Evolutionary conservation across 441 rosid genomes (phyloP), one percentile per base, ranked within the genome.

Genomic region (Populus hybrid): DNA sequence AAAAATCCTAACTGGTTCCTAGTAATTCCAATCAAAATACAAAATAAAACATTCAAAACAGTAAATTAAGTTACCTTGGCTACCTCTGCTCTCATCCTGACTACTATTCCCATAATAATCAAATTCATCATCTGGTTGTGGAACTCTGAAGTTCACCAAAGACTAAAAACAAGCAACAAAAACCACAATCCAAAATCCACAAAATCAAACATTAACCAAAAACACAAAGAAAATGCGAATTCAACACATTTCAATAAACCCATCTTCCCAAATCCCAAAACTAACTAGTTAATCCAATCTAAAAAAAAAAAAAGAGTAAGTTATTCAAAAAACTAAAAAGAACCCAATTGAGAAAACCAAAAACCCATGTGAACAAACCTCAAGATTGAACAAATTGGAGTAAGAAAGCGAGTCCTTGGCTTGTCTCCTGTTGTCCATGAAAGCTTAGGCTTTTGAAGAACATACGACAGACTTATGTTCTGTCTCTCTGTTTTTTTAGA

Each of bases 41-140:
- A 73, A 73, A 50, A 50, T 4, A 50, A 56, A 36, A 50, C 40
- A 29, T 61, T 68, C 68, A 26, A 28, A 45, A 67, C n/a, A 68
- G 35, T 18, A 74, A 79, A 79, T 80, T 29, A 53, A 29, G 61
- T 75, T 86, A 94, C 98, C 98, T 93, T 89, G 96, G 87, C 94
- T 90, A 85, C 97, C 92, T 92, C 93, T 90, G 90, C 94, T 90
- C 86, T 93, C 98, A 80, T 94, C 97, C 91, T 93, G 98, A 87
- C 99, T 96, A 86, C 97, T 92, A 86, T 88, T 92, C 88, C 87
- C 98, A 83, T 94, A 94, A 80, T 90, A 93, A 87, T 96, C 98
- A 83, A 92, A 86, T 79, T 94, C 99, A 84, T 90, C 97, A 82
- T 94, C 98, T 77, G 87, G 94, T 83, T 87, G 92, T 67, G 93